Base-by-base conservation (phyloP, 2,329 filamentous ascomycete genomes). In the Diaporthe batatas region DNA sequence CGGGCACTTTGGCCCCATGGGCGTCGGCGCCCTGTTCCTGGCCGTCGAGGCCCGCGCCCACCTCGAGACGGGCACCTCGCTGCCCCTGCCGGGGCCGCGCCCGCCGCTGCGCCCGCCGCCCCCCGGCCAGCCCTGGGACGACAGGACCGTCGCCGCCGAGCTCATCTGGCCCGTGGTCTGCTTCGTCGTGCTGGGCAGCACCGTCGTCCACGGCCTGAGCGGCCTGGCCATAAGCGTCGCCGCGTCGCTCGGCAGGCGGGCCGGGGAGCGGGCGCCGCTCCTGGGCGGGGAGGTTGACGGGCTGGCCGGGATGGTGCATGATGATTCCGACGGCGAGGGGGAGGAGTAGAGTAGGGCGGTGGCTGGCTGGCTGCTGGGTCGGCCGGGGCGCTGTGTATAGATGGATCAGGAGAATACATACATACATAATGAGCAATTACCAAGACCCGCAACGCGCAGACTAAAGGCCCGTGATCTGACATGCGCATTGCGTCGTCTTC, bases 1-100 rank as follows among this genome's bases (percentile, higher is more conserved):
- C 36, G 78, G 78, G 4, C 78, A 77, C 71, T 79, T 79, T 55
- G 78, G 79, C 1, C 78, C 78, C 36, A 79, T 80, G 58, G 77
- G 79, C 23, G 75, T 79, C n/a, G 75, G 75, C 5, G 79, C 78
- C 3, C 64, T 80, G 25, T 80, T 79, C 75, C 44, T 75, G 2
- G 71, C 72, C 64, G 75, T 76, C 71, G 72, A 73, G 68, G 59
- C 72, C 21, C 23, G 68, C n/a, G 72, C 72, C 5, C 69, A 71
- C 21, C 53, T 73, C 3, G 72, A 73, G 54, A 73, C 72, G 1
- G 72, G 68, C 21, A 71, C 72, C 2, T 71, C 68, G 16, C 65
- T 54, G 8, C 62, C 72, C 8, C 36, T 73, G 1, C 68, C 72
- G 6, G 25, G 39, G 42, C 72, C 72, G 16, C 25, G 39, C 23